Percentiles rank a stretch among this genome's conserved stretches.
Evolutionary conservation across 2,329 filamentous ascomycete genomes (phyloP).

Genomic region (Epichloe baconii): DNA sequence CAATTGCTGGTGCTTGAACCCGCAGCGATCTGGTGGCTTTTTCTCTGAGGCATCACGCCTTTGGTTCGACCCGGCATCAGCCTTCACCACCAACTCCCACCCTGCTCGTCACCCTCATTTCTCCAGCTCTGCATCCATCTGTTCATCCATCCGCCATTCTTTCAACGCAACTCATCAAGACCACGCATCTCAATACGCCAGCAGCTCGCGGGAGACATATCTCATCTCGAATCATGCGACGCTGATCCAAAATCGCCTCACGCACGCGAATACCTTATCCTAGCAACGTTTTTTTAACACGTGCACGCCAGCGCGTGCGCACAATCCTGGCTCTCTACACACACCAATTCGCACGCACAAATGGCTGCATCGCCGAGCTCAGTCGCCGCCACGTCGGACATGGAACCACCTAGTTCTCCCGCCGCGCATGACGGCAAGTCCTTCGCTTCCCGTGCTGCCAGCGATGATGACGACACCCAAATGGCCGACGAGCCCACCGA

Average conservation of each 20-base stretch:
- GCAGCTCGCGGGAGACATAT: not conserved
- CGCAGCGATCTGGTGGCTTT: no score
- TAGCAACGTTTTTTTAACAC: not conserved
- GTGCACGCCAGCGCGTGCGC: not conserved
- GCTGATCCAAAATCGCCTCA: slow-evolving; percentile 7
- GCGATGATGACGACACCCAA: slow-evolving; percentile 34
- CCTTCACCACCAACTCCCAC: not conserved
- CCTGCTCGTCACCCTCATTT: not conserved
- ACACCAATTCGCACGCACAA: slow-evolving; percentile 4
- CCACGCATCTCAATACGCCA: not conserved
- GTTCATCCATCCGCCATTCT: not conserved
- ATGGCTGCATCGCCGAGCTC: slow-evolving; percentile 30
- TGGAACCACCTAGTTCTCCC: slow-evolving; percentile 34
- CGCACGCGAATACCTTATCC: not conserved
- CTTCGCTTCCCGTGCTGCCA: slow-evolving; percentile 29
- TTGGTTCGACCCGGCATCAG: not conserved
- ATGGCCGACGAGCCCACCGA: slow-evolving; percentile 32
- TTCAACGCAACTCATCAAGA: not conserved
- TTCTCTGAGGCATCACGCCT: not conserved
- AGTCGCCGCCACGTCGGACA: slow-evolving; percentile 29
- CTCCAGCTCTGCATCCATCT: not conserved
- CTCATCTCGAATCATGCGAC: slow-evolving; percentile 7
- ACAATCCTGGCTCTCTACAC: not conserved
- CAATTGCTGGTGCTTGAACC: no score
- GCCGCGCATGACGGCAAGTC: slow-evolving; percentile 29